Conservation (phyloP, 208 protist genomes). For the Vickermania spadyakhi region DNA sequence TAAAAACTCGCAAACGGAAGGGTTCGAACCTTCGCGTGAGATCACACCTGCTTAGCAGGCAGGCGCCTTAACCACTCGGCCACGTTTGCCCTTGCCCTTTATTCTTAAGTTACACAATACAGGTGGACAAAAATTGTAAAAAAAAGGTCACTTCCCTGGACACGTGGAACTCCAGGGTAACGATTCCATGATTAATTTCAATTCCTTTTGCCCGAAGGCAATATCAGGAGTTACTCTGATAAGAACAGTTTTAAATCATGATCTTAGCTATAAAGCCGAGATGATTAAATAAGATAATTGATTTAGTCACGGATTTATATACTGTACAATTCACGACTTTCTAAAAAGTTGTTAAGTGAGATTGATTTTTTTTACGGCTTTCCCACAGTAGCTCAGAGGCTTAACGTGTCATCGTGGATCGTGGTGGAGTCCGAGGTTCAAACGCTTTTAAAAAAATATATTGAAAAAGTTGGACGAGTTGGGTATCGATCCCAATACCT, state of each 20-base stretch:
- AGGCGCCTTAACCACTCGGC: conserved; percentile 87
- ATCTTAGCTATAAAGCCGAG: conserved; percentile 88
- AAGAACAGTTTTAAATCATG: conserved; percentile 88
- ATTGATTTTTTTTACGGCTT: no score
- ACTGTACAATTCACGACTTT: no score
- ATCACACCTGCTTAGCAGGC: conserved; percentile 89
- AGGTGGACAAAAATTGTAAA: no score
- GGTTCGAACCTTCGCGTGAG: conserved; percentile 89
- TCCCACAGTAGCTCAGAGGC: no score
- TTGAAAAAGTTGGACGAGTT: conserved; percentile 68
- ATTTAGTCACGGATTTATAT: no score
- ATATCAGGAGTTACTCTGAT: conserved; percentile 88
- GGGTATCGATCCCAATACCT: conserved; percentile 92
- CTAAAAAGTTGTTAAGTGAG: no score
- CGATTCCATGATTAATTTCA: conserved; percentile 22
- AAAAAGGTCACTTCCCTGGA: conserved; percentile 27
- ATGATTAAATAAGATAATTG: conserved; percentile 38
- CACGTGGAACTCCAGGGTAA: conserved; percentile 67
- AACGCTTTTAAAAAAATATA: background rate
- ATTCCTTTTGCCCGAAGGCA: conserved; percentile 42
- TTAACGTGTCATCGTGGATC: no score
- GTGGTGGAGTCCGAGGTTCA: background rate
- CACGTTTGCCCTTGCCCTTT: conserved; percentile 84
- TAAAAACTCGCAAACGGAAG: conserved; percentile 78
- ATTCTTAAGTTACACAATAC: no score